Base-by-base conservation (phyloP, 192 early-diverging fungal genomes). In the Paraglomus occultum region DNA sequence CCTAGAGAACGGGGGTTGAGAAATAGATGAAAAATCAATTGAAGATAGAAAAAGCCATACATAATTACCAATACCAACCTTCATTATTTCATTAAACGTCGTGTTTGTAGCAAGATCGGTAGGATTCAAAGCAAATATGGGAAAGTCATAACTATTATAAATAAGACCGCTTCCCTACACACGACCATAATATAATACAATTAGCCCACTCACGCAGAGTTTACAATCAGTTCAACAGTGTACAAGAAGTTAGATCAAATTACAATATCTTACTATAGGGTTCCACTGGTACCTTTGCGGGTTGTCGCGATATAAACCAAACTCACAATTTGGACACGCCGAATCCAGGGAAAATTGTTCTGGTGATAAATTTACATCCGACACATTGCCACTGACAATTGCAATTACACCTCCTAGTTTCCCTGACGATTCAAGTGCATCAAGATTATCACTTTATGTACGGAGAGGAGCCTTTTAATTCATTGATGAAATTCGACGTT, bases 241-340 rank as follows among this genome's bases (percentile, higher is more conserved):
- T n/a, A n/a, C n/a, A n/a, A n/a, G n/a, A n/a, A n/a, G n/a, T n/a
- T 46, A 14, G 17, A 23, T 64, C 22, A 15, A 23, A 15, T 31
- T 11, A 53, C 38, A 23, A 58, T 31, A 11, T 9, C 70, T 40
- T 82, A 91, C 90, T 8, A 75, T 78, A 39, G 88, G 87, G 53
- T 91, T 93, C 89, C 89, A 93, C 11, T 74, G 44, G 59, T 91
- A 87, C 52, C 77, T 78, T 18, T 70, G 59, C 4, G 77, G 18
- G 18, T 79, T 52, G 48, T 84, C 81, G 15, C 81, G 84, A 73
- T 91, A 91, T 14, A 90, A 81, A 12, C 87, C 88, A 76, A 80
- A 91, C 52, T 86, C 77, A 55, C 83, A 90, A 64, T 89, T 90
- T 8, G 91, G 90, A 69, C 86, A 90, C 8, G 75, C 75, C 4